A percentile compares a stretch with the other conserved stretches of the same genome.
These are phyloP conservation scores for Saccharomycopsis selenospora DNA, from an alignment of 805 yeast species.

Conservation along the genomic window DNA sequence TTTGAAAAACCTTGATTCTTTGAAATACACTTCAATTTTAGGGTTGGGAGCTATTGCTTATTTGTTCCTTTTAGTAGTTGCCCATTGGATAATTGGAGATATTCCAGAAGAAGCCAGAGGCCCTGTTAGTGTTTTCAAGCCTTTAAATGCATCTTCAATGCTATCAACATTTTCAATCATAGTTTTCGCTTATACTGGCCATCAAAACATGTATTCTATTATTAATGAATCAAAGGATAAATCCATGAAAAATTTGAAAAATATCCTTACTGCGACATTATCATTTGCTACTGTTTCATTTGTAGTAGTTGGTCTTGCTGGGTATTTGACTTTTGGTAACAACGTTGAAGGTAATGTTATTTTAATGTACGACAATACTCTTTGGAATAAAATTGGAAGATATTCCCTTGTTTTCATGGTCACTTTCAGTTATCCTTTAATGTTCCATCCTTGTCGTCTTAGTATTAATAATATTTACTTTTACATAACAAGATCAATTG, in stretches of 20 bases:
- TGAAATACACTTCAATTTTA: constrained; percentile 63
- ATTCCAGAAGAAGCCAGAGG: constrained; percentile 40
- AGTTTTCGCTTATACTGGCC: constrained; percentile 76
- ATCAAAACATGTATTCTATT: constrained; percentile 73
- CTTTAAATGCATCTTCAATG: constrained; percentile 38
- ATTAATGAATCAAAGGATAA: constrained; percentile 60
- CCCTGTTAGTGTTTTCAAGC: constrained; percentile 33
- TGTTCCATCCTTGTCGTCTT: constrained; percentile 76
- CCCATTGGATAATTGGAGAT: constrained; percentile 40
- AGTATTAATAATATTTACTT: constrained; percentile 54
- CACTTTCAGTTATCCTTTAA: constrained; percentile 65
- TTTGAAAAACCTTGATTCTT: constrained; percentile 55
- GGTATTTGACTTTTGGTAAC: constrained; percentile 70
- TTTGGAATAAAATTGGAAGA: constrained; percentile 42
- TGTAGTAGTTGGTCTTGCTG: constrained; percentile 55
- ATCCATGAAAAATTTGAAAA: constrained; percentile 39
- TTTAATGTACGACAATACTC: constrained; percentile 53
- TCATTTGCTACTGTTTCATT: constrained; percentile 50
- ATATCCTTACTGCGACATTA: constrained; percentile 42
- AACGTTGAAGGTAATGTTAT: constrained; percentile 60
- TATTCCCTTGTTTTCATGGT: constrained; percentile 65
- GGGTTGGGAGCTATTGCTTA: constrained; percentile 63
- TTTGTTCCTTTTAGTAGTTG: constrained; percentile 47
- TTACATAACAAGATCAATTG: constrained; percentile 7
- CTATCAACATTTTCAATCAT: constrained; percentile 65